These are phyloP conservation scores for Gnomoniopsis smithogilvyi DNA, from an alignment of 2,329 filamentous ascomycete species.

Conservation along the genomic window DNA sequence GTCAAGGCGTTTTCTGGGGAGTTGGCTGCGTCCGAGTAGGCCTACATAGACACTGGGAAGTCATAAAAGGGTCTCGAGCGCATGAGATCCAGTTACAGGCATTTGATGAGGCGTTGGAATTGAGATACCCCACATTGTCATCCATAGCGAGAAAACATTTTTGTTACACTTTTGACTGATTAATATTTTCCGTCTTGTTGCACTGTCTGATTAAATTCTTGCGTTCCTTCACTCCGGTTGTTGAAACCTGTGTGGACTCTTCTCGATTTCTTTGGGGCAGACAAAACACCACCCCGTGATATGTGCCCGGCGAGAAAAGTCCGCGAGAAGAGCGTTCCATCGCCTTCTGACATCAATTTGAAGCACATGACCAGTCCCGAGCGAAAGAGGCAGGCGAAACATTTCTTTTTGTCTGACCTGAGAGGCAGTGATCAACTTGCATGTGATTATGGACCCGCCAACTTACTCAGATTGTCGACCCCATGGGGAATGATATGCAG, in stretches of 20 bases:
- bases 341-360: not conserved
- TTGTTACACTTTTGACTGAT: too few species aligned
- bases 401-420: not conserved
- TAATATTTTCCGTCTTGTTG: not conserved
- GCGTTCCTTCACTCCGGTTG: too few species aligned
- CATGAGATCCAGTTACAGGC: too few species aligned
- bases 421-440: not conserved
- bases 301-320: not conserved
- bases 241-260: too few species aligned
- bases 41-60: not conserved
- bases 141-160: not conserved
- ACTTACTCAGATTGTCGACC: not conserved
- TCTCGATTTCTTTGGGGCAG: too few species aligned
- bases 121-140: not conserved
- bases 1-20: slow-evolving; percentile 27
- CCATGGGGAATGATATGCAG: not conserved
- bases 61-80: not conserved
- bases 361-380: not conserved
- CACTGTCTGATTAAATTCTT: too few species aligned
- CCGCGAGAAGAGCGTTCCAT: not conserved
- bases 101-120: not conserved
- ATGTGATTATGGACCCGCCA: not conserved
- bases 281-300: not conserved
- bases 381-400: not conserved
- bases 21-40: slow-evolving; percentile 17